Evolutionary conservation across 2,329 filamentous ascomycete genomes (phyloP).

Genomic region (Phialemonium atrogriseum): DNA sequence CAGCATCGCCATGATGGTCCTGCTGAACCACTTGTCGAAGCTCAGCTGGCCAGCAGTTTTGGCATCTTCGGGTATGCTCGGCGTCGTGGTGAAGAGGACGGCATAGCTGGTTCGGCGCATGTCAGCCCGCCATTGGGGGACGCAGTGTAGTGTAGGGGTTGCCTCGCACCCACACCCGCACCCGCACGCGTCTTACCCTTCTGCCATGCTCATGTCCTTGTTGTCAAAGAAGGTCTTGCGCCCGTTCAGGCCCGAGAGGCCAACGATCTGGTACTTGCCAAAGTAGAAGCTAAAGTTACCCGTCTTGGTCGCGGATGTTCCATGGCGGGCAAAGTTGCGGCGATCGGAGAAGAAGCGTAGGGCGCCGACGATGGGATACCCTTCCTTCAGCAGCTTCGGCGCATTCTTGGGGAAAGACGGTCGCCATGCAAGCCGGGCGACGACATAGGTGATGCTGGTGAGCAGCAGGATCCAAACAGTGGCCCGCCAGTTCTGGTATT

Average conservation of each 20-base stretch:
- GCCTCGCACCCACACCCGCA: too few species aligned
- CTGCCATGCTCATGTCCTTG: slow-evolving; percentile 30
- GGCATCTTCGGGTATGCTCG: slow-evolving; percentile 8
- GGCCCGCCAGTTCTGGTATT: slow-evolving; percentile 10
- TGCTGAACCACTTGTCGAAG: slow-evolving; percentile 19
- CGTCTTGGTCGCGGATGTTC: slow-evolving; percentile 21
- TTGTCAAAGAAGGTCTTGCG: slow-evolving; percentile 38
- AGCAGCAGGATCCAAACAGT: slow-evolving; percentile 12
- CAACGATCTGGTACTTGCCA: slow-evolving; percentile 35
- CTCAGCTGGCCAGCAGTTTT: slow-evolving; percentile 5
- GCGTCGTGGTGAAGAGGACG: slow-evolving; percentile 21
- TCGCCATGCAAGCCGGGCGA: slow-evolving; percentile 8
- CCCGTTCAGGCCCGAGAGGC: slow-evolving; percentile 30
- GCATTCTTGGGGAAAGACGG: slow-evolving; percentile 15
- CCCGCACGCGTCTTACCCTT: slow-evolving; percentile 34
- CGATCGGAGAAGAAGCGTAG: slow-evolving; percentile 36
- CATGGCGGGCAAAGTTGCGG: slow-evolving; percentile 32
- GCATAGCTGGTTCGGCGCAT: slow-evolving; percentile 15
- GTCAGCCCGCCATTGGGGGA: too few species aligned
- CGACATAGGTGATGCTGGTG: slow-evolving; percentile 6
- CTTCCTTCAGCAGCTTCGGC: slow-evolving; percentile 14
- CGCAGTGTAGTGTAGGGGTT: slow-evolving; percentile 1
- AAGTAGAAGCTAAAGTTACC: slow-evolving; percentile 43
- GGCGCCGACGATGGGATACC: slow-evolving; percentile 33
- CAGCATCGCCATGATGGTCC: slow-evolving; percentile 24